phyloP scores from a whole-genome alignment of 2,329 filamentous ascomycete species.

The Colletotrichum sansevieriae region DNA sequence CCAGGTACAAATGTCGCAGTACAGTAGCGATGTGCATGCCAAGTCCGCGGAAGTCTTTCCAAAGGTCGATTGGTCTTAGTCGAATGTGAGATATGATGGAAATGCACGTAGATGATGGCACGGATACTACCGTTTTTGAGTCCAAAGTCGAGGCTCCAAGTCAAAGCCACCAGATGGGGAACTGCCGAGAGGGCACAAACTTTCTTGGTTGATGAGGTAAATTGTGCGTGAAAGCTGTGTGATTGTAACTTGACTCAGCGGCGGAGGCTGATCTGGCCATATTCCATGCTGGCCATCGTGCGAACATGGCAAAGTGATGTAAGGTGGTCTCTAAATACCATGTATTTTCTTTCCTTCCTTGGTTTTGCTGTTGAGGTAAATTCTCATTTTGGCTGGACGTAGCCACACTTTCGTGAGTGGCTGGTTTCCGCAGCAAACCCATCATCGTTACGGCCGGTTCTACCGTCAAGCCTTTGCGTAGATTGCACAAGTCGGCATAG shows the following conservation, averaged over 20 bases:
- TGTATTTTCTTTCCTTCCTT: too few relatives aligned
- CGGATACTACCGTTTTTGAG: slow-evolving; percentile 10
- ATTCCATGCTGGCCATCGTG: too few relatives aligned
- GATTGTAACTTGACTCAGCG: too few relatives aligned
- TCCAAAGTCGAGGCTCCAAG: neutral
- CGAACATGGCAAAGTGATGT: too few relatives aligned
- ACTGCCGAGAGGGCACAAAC: neutral
- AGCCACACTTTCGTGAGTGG: neutral
- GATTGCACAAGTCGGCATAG: slow-evolving; percentile 23
- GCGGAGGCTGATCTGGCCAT: too few relatives aligned
- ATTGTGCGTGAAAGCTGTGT: too few relatives aligned
- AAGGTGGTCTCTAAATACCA: too few relatives aligned
- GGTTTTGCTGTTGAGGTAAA: too few relatives aligned
- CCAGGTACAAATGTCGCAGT: slow-evolving; percentile 19
- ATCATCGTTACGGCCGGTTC: neutral
- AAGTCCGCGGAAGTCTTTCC: slow-evolving; percentile 37
- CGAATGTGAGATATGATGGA: slow-evolving; percentile 26
- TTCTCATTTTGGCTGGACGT: too few relatives aligned
- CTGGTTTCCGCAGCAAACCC: slow-evolving; percentile 3
- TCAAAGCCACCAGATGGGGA: neutral
- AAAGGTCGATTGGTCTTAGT: slow-evolving; percentile 10
- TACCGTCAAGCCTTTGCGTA: slow-evolving; percentile 6
- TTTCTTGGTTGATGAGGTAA: neutral
- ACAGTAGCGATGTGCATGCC: slow-evolving; percentile 19
- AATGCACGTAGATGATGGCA: slow-evolving; percentile 21